Base-by-base conservation (phyloP, 306 rosid species). In the Dryas octopetala region DNA sequence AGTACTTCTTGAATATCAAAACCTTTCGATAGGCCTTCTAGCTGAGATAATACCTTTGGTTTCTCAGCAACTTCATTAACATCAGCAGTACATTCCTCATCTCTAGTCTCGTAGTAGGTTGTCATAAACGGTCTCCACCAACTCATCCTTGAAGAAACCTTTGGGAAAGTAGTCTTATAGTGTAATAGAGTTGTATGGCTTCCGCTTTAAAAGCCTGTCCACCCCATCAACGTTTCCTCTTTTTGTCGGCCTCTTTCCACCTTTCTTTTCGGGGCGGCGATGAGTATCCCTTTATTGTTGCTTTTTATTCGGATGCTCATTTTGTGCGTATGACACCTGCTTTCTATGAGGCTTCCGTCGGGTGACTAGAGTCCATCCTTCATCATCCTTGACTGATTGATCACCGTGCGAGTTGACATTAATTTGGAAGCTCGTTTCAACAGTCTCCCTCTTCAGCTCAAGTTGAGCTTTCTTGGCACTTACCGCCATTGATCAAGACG, bases 241-340 rank as follows among this genome's bases (percentile, higher is more conserved):
- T 32, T 32, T 32, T 32, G 38, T 32, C 38, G 3, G 3, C 2
- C 3, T 32, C 38, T 1, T 32, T 32, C 38, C 38, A 32, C 38
- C 38, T 32, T 32, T 32, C 38, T 0, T 32, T 32, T 2, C 3
- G 1, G 3, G 3, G 38, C 38, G 2, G 2, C 3, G 38, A n/a
- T 0, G 6, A 0, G 1, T 46, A 17, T 46, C 5, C 4, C 9
- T 46, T 46, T 5, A 4, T 46, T 2, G 6, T 8, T 46, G 6
- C 6, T 3, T 4, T 46, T 53, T 5, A 7, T 1, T 57, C 17
- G 1, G 38, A 2, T 17, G 5, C n/a, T 0, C 14, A 57, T 0
- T 11, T 9, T 7, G 4, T 0, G 0, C 0, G 0, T 5, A 5
- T 46, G 6, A 8, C 6, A 46, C 2, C 1, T 8, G 14, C 5